Evolutionary conservation across 768 basidiomycete species (phyloP).

Genomic region (Tricholomella constricta): DNA sequence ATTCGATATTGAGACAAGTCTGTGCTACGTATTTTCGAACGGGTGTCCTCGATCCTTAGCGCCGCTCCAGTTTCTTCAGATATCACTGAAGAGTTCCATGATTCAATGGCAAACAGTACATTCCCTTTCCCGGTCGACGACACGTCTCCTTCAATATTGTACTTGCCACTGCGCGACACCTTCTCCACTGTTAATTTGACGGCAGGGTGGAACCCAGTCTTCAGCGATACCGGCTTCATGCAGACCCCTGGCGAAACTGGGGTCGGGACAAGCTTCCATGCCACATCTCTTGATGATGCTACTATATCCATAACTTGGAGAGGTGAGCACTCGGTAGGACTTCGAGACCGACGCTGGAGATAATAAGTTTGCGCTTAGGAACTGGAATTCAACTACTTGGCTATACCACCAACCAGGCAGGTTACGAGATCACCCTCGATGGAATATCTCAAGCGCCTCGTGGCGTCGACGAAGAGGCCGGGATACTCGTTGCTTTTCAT

Average conservation of each 20-base stretch:
- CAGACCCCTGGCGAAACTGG: slow-evolving; percentile 43
- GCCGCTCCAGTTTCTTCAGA: neutral
- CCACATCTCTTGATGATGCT: slow-evolving; percentile 63
- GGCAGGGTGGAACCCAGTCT: slow-evolving; percentile 73
- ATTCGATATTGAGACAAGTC: neutral
- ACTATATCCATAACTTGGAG: slow-evolving; percentile 58
- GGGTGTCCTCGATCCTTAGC: neutral
- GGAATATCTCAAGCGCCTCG: slow-evolving; percentile 31
- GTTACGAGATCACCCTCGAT: slow-evolving; percentile 57
- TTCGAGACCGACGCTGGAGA: neutral
- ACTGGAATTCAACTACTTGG: slow-evolving; percentile 66
- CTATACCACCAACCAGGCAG: slow-evolving; percentile 39
- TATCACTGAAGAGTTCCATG: slow-evolving; percentile 3
- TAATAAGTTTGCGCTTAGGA: slow-evolving; percentile 39
- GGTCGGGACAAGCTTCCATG: slow-evolving; percentile 59
- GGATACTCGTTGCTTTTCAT: slow-evolving; percentile 51
- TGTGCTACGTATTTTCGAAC: neutral
- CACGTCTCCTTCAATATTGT: slow-evolving; percentile 63
- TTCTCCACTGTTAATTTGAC: slow-evolving; percentile 48
- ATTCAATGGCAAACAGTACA: slow-evolving; percentile 14
- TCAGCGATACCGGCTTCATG: slow-evolving; percentile 50
- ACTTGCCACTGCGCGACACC: slow-evolving; percentile 62
- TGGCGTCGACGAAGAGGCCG: slow-evolving; percentile 28
- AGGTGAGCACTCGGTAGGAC: slow-evolving; percentile 43
- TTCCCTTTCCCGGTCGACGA: slow-evolving; percentile 49